Percentiles rank a stretch among this genome's conserved stretches.
phyloP scores from a whole-genome alignment of 805 yeast species.

The Saccharomycopsis guyanensis region DNA sequence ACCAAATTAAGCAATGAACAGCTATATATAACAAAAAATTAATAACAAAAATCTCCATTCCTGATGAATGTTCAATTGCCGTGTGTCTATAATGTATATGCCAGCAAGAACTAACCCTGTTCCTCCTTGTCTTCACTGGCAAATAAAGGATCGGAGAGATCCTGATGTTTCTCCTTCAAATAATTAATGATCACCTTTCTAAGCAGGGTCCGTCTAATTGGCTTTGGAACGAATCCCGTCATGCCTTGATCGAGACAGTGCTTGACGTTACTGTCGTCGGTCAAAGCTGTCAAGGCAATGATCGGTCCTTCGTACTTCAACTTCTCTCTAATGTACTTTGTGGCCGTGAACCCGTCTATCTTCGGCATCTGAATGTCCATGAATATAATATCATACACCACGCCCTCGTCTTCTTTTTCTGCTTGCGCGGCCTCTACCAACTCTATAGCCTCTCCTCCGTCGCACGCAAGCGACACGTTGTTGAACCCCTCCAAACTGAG shows the following conservation, averaged over 20 bases:
- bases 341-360: conserved; percentile 82
- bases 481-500: conserved; percentile 71
- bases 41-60: too few species aligned
- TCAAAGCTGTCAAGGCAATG: conserved; percentile 92
- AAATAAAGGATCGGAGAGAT: conserved; percentile 11
- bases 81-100: too few species aligned
- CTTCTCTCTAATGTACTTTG: conserved; percentile 60
- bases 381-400: conserved; percentile 54
- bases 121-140: conserved; percentile 14
- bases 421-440: conserved; percentile 40
- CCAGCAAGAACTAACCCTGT: not conserved
- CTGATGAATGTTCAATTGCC: too few species aligned
- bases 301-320: conserved; percentile 63
- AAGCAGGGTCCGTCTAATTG: conserved; percentile 66
- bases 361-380: conserved; percentile 99
- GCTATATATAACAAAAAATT: too few species aligned
- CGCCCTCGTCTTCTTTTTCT: conserved; percentile 26
- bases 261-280: conserved; percentile 82
- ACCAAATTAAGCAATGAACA: too few species aligned
- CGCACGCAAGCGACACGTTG: conserved; percentile 71
- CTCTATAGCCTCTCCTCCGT: conserved; percentile 84
- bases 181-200: conserved; percentile 30
- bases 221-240: conserved; percentile 87
- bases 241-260: conserved; percentile 87
- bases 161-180: conserved; percentile 12